These are phyloP conservation scores for Salinomyces thailandicus DNA, from an alignment of 2,329 filamentous ascomycete species.

Conservation along the genomic window DNA sequence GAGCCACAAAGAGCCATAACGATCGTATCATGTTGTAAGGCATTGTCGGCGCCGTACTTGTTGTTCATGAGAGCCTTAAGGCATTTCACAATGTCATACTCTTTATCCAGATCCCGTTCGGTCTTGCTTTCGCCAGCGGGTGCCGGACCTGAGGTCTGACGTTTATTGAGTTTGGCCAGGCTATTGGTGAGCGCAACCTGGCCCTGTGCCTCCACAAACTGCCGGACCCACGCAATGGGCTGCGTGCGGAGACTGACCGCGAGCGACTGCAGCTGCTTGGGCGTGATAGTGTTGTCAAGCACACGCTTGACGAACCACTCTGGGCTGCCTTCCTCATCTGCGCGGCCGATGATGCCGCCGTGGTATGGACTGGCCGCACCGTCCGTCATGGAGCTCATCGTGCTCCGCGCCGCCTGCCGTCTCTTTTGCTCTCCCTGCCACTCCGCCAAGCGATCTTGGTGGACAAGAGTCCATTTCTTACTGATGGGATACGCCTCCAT, in stretches of 20 bases:
- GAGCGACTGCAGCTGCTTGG: conserved; percentile 83
- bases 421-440: conserved; percentile 91
- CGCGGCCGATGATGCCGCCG: conserved; percentile 60
- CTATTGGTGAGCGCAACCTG: conserved; percentile 93
- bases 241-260: conserved; percentile 92
- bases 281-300: conserved; percentile 87
- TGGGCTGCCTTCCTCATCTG: conserved; percentile 88
- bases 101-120: conserved; percentile 76
- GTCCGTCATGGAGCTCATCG: conserved; percentile 52
- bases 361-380: conserved; percentile 37
- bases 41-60: conserved; percentile 96
- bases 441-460: conserved; percentile 88
- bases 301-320: conserved; percentile 98
- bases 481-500: conserved; percentile 90
- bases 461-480: conserved; percentile 96
- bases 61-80: conserved; percentile 98
- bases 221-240: conserved; percentile 91
- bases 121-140: conserved; percentile 48
- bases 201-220: conserved; percentile 93
- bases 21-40: conserved; percentile 78
- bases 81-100: conserved; percentile 97
- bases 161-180: conserved; percentile 84
- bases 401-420: conserved; percentile 59
- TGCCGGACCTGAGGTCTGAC: conserved; percentile 63
- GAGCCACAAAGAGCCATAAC: conserved; percentile 79